A percentile compares a stretch with the other conserved stretches of the same genome.
These are phyloP conservation scores for Solanum clarkiae DNA, from an alignment of 257 asterid species.

Conservation along the genomic window DNA sequence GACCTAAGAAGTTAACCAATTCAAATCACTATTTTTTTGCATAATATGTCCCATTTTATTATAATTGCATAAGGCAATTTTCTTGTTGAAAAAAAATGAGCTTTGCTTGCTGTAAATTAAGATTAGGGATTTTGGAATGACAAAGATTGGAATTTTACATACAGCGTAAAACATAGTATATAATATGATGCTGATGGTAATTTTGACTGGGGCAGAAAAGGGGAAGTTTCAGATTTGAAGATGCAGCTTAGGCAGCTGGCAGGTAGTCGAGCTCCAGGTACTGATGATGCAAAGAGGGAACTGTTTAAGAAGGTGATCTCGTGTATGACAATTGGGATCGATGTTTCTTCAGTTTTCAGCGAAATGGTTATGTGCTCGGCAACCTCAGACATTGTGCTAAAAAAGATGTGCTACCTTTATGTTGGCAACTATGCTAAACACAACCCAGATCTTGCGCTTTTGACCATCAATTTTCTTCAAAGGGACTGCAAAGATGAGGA, in stretches of 20 bases:
- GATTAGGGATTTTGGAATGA: background rate
- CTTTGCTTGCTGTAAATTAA: background rate
- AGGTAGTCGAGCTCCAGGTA: constrained; percentile 91
- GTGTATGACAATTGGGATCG: constrained; percentile 94
- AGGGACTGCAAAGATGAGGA: constrained; percentile 99
- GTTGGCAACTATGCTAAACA: constrained; percentile 93
- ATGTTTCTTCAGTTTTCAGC: constrained; percentile 87
- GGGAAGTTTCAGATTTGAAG: constrained; percentile 92
- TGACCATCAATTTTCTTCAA: constrained; percentile 93
- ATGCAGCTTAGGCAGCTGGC: constrained; percentile 93
- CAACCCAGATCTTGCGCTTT: constrained; percentile 92
- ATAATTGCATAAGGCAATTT: background rate
- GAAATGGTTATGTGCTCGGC: constrained; percentile 99
- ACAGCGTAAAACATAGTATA: background rate
- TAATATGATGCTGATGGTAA: constrained; percentile 1
- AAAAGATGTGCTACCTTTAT: constrained; percentile 93
- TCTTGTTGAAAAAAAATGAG: background rate
- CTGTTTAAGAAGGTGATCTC: constrained; percentile 93
- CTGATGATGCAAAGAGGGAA: constrained; percentile 87
- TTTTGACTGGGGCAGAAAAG: constrained; percentile 51
- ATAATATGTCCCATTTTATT: background rate
- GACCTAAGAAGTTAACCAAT: background rate
- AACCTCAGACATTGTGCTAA: constrained; percentile 88
- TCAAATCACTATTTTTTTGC: background rate
- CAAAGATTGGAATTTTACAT: background rate